phyloP scores from a whole-genome alignment of 106 monocot species.

The Phalaenopsis equestris region DNA sequence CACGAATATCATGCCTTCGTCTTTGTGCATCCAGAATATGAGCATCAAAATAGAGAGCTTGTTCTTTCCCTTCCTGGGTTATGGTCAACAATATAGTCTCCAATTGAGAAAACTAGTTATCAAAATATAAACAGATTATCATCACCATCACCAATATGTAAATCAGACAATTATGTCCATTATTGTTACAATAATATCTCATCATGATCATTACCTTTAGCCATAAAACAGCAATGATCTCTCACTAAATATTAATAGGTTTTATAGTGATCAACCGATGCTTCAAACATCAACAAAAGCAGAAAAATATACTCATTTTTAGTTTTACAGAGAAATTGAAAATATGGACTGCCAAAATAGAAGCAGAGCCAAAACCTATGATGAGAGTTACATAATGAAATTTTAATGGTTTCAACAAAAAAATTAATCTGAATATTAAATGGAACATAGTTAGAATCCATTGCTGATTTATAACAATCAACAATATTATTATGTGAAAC shows the following conservation, averaged over 20 bases:
- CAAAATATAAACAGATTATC: neutral
- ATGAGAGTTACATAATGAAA: too few relatives aligned
- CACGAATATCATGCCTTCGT: slow-evolving; percentile 82
- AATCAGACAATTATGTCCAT: neutral
- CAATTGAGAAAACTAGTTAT: neutral
- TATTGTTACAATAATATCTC: neutral
- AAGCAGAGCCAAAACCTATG: neutral
- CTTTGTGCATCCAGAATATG: slow-evolving; percentile 86
- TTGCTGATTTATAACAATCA: too few relatives aligned
- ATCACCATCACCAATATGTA: neutral
- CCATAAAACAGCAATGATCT: neutral
- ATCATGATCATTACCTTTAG: neutral
- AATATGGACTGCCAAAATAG: neutral
- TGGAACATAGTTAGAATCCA: too few relatives aligned
- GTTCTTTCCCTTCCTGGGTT: slow-evolving; percentile 87
- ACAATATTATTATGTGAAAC: too few relatives aligned
- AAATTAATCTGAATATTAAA: too few relatives aligned
- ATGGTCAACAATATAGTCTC: neutral
- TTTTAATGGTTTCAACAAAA: too few relatives aligned
- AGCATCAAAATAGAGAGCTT: slow-evolving; percentile 98
- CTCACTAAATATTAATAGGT: neutral
- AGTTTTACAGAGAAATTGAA: neutral
- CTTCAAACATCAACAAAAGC: neutral
- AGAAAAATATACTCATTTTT: too few relatives aligned
- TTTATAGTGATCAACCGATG: neutral